Conservation (phyloP, 495 filamentous ascomycete species). For the Staphylotrichum longicolle region DNA sequence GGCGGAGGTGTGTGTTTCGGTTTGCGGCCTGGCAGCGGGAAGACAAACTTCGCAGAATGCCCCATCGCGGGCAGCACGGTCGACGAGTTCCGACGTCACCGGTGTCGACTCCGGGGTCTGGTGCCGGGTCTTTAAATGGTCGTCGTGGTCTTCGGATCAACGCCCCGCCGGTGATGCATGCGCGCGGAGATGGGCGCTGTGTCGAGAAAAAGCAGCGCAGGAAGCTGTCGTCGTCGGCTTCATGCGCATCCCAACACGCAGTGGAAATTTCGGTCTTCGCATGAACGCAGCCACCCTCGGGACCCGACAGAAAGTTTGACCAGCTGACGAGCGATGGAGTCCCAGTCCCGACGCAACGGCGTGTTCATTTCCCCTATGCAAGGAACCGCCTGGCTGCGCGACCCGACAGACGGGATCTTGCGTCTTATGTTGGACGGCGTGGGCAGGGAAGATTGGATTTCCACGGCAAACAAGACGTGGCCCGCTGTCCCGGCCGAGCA, state of each 20-base stretch:
- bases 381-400: constrained; percentile 20
- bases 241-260: constrained; percentile 12
- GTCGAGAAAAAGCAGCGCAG: neutral
- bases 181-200: neutral
- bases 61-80: constrained; percentile 39
- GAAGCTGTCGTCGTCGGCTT: constrained; percentile 7
- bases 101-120: neutral
- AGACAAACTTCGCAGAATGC: constrained; percentile 51
- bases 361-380: constrained; percentile 25
- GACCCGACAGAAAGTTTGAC: constrained; percentile 23
- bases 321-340: constrained; percentile 13
- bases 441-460: neutral
- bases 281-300: constrained; percentile 26
- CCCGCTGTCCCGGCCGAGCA: constrained; percentile 10
- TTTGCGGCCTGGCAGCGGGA: constrained; percentile 52
- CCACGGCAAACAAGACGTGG: constrained; percentile 5
- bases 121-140: neutral
- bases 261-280: constrained; percentile 20
- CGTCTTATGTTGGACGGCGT: constrained; percentile 15
- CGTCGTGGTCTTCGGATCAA: neutral
- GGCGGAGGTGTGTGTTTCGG: constrained; percentile 32
- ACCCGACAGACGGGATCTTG: constrained; percentile 17
- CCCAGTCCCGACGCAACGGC: constrained; percentile 17
- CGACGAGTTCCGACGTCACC: neutral
- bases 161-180: neutral